Evolutionary conservation across 257 asterid genomes (phyloP).

Genomic region (Solanum ossicruentum): DNA sequence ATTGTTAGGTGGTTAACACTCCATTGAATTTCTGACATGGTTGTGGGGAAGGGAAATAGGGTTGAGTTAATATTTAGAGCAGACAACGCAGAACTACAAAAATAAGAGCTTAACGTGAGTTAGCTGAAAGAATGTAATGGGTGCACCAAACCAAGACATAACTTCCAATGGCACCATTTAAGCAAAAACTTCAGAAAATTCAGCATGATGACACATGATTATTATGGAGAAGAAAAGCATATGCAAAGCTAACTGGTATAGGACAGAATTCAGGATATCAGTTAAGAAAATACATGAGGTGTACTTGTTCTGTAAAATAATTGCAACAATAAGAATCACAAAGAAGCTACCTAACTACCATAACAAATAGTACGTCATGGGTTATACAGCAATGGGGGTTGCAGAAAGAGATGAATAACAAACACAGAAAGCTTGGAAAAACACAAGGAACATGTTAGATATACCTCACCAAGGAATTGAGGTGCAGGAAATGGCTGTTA

Average conservation of each 20-base stretch:
- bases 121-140: background rate
- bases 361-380: background rate
- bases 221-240: background rate
- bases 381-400: background rate
- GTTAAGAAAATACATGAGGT: background rate
- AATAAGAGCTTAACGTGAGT: background rate
- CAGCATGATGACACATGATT: background rate
- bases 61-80: background rate
- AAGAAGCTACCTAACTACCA: background rate
- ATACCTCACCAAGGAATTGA: constrained; percentile 70
- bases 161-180: background rate
- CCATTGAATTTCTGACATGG: background rate
- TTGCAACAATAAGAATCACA: background rate
- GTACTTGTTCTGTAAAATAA: background rate
- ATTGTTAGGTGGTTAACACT: background rate
- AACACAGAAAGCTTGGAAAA: background rate
- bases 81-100: background rate
- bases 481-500: constrained; percentile 47
- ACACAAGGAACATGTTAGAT: background rate
- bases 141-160: background rate
- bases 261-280: background rate
- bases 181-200: background rate
- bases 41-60: background rate
- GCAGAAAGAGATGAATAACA: background rate
- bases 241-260: background rate